Evolutionary conservation across 2,329 filamentous ascomycete genomes (phyloP).

Genomic region (Trichoderma simmonsii): DNA sequence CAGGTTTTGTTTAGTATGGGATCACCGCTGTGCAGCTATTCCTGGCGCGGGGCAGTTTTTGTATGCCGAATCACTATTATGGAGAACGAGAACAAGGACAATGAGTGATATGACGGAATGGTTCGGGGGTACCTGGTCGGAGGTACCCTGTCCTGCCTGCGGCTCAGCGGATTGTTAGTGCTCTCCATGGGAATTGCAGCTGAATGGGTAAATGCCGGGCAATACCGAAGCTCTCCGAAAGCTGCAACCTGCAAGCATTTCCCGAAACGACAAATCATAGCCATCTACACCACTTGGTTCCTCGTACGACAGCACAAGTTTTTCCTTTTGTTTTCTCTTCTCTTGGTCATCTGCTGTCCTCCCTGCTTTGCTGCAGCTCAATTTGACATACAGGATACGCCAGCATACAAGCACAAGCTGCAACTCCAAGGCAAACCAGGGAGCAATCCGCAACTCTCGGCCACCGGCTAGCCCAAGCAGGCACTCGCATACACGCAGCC

Average conservation of each 20-base stretch:
- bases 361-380: neutral
- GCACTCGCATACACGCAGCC: neutral
- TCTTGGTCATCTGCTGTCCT: neutral
- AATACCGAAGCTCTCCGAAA: neutral
- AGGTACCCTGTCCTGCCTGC: neutral
- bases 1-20: neutral
- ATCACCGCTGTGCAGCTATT: neutral
- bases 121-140: neutral
- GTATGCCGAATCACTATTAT: slow-evolving; percentile 11
- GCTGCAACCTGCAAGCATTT: neutral
- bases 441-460: neutral
- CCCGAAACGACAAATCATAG: neutral
- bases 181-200: neutral
- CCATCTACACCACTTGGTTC: neutral
- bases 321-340: neutral
- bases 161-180: neutral
- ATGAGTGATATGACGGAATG: slow-evolving; percentile 12
- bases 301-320: neutral
- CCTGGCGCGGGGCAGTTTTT: slow-evolving; percentile 24
- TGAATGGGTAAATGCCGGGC: neutral
- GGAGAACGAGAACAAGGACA: neutral
- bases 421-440: neutral
- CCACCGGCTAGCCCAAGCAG: neutral
- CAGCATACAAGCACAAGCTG: neutral
- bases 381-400: neutral